Percentiles rank a stretch among this genome's conserved stretches.
Conservation (phyloP, 202 grass and related monocot species). For the Dendrocalamus latiflorus region DNA sequence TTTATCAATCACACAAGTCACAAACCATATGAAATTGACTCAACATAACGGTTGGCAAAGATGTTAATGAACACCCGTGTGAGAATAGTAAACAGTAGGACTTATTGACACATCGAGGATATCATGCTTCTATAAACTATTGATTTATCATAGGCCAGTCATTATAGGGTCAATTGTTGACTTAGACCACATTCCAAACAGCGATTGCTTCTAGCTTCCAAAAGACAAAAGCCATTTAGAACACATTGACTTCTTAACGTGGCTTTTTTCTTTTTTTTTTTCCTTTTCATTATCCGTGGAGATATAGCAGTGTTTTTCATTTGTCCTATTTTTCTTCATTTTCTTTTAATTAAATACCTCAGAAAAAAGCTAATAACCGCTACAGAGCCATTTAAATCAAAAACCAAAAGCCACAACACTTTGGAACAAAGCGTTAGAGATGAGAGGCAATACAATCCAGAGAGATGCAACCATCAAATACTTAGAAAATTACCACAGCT, state of each 20-base stretch:
- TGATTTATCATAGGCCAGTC: not conserved
- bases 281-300: too few relatives aligned
- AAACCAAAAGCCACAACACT: too few relatives aligned
- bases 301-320: too few relatives aligned
- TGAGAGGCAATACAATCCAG: not conserved
- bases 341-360: too few relatives aligned
- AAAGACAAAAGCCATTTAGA: too few relatives aligned
- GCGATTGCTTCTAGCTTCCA: too few relatives aligned
- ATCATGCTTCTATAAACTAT: not conserved
- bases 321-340: too few relatives aligned
- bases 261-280: too few relatives aligned
- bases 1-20: not conserved
- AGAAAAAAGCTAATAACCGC: too few relatives aligned
- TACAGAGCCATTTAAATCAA: too few relatives aligned
- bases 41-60: not conserved
- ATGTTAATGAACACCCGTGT: not conserved
- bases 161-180: not conserved
- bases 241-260: too few relatives aligned
- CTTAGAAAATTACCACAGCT: slow-evolving; percentile 69
- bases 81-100: not conserved
- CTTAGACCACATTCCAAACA: slow-evolving; percentile 51
- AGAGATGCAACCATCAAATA: not conserved
- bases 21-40: not conserved
- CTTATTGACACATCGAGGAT: not conserved
- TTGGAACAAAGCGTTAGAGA: too few relatives aligned